Conservation (phyloP, 1,284 basidiomycete genomes). For the Ustilago shanxiensis region DNA sequence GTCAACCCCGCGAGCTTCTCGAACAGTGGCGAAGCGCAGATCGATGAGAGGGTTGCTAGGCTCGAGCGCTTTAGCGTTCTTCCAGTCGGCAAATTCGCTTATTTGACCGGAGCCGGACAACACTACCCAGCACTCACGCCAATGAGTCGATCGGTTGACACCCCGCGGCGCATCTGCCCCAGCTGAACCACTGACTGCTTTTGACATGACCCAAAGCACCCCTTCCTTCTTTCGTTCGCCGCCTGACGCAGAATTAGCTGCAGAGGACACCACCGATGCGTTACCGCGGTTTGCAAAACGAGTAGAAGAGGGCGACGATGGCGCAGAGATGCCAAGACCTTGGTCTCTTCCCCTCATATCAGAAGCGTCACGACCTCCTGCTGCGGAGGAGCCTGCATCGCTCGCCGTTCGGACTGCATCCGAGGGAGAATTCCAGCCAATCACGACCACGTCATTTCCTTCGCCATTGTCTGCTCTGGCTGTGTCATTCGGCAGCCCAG, state of each 20-base stretch:
- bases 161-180: conserved; percentile 56
- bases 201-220: conserved; percentile 59
- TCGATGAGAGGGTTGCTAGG: conserved; percentile 61
- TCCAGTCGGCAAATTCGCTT: conserved; percentile 62
- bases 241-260: conserved; percentile 1
- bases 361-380: conserved; percentile 1
- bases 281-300: conserved; percentile 1
- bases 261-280: not conserved
- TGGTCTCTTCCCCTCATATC: not conserved
- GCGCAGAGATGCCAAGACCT: conserved; percentile 26
- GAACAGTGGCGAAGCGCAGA: conserved; percentile 66
- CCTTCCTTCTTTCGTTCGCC: conserved; percentile 63
- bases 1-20: conserved; percentile 62
- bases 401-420: conserved; percentile 6
- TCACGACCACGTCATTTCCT: not conserved
- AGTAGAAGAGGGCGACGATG: not conserved
- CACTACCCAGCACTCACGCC: conserved; percentile 63
- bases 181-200: conserved; percentile 42
- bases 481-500: conserved; percentile 8
- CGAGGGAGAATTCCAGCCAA: conserved; percentile 3
- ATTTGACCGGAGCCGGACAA: conserved; percentile 61
- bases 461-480: not conserved
- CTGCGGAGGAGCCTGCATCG: conserved; percentile 13
- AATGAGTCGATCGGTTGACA: conserved; percentile 50
- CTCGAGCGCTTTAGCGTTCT: conserved; percentile 55